These are phyloP conservation scores for Setaria italica DNA, from an alignment of 202 grass and related monocot species.

Conservation along the genomic window DNA sequence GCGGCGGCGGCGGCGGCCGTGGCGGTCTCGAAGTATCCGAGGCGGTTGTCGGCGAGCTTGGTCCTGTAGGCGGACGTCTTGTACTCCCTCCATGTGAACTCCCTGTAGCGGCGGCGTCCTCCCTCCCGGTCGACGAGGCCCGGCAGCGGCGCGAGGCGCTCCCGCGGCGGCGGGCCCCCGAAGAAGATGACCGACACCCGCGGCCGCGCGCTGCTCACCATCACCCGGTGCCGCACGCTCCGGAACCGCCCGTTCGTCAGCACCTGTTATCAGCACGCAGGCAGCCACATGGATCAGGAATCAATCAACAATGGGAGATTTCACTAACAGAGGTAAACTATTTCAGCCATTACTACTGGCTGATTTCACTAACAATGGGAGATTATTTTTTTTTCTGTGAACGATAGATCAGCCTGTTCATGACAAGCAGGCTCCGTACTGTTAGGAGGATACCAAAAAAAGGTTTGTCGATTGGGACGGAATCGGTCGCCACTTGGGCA, in stretches of 20 bases:
- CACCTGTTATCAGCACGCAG: constrained; percentile 37
- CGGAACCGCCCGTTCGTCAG: constrained; percentile 79
- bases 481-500: no score
- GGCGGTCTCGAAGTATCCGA: constrained; percentile 62
- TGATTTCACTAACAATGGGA: no score
- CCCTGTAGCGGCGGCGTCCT: constrained; percentile 59
- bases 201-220: constrained; percentile 50
- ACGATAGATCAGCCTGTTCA: no score
- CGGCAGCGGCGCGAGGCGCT: constrained; percentile 61
- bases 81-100: constrained; percentile 94
- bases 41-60: constrained; percentile 69
- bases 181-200: constrained; percentile 80
- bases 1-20: background rate
- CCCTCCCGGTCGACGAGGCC: constrained; percentile 53
- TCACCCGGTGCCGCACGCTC: constrained; percentile 78
- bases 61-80: constrained; percentile 61
- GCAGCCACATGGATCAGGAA: no score
- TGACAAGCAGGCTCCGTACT: no score
- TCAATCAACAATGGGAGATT: no score
- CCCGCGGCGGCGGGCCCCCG: constrained; percentile 53
- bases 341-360: no score
- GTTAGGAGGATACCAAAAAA: no score
- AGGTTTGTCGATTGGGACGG: no score
- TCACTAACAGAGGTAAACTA: no score
- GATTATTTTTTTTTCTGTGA: no score